Base-by-base conservation (phyloP, 805 yeast species). In the Barnettozyma vustinii region DNA sequence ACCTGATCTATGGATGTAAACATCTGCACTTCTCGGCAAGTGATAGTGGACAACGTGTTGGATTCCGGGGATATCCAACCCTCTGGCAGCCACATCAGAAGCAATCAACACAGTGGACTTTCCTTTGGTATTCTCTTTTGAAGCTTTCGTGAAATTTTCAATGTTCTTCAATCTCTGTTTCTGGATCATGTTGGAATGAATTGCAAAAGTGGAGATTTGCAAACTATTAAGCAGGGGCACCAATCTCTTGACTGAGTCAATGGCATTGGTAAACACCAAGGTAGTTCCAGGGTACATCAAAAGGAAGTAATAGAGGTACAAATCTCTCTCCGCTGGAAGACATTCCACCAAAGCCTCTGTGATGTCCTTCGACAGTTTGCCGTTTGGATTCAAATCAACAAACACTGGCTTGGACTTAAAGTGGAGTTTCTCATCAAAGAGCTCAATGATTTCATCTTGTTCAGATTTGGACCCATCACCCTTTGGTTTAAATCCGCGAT, bases 61-160 rank as follows among this genome's bases (percentile, higher is more conserved):
- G 45, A 94, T 91, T 42, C 77, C 79, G 2, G 96, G 85, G 47
- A 94, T 89, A 73, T 94, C 99, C 51, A 94, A 75, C 51, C 99
- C 99, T 73, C 99, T 80, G 4, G 99, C 99, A 2, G 99, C 99
- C 42, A 94, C 98, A 68, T 94, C 99, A 4, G 98, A 89, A 1
- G 97, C 96, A 46, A 94, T 78, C 48, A 94, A 72, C 3, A 91
- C 91, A 0, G 87, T 73, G 3, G 81, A 70, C 44, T 68, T 75
- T 43, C 73, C 68, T 7, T 69, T 66, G 20, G 61, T 61, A 44
- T 69, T 68, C 18, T 54, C 53, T 25, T 57, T 57, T 41, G 78
- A 73, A 18, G 81, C 74, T 42, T 71, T 75, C 55, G 76, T 79
- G 72, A 90, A 92, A 52, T 84, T 77, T 68, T 94, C 99, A 58